A percentile compares a stretch with the other conserved stretches of the same genome.
Evolutionary conservation across 495 filamentous ascomycete species (phyloP).

Genomic region (Penicillium salamii): DNA sequence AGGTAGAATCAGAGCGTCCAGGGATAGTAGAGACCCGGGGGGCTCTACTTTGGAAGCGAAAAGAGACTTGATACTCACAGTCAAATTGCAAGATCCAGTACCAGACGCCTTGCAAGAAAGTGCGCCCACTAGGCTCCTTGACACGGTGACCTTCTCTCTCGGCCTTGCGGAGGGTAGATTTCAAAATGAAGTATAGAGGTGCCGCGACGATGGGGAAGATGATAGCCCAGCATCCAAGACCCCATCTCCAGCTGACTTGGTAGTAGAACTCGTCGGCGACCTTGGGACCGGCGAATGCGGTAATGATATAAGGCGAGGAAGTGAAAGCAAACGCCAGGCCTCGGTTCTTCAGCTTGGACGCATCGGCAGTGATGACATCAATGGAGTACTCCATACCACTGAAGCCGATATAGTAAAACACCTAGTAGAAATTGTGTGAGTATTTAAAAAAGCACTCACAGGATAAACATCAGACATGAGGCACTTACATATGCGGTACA

Average conservation of each 20-base stretch:
- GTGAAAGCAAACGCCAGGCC: slow-evolving; percentile 51
- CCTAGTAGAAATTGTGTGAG: too few species aligned
- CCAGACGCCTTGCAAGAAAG: slow-evolving; percentile 1
- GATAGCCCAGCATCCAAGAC: slow-evolving; percentile 56
- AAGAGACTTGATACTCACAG: slow-evolving; percentile 2
- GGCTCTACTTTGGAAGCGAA: neutral
- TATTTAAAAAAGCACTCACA: too few species aligned
- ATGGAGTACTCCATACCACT: slow-evolving; percentile 49
- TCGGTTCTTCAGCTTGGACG: slow-evolving; percentile 53
- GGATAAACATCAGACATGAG: too few species aligned
- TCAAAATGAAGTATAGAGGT: slow-evolving; percentile 42
- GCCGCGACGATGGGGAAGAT: slow-evolving; percentile 48
- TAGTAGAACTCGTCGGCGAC: slow-evolving; percentile 41
- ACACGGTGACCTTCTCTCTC: slow-evolving; percentile 27
- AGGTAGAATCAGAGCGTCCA: neutral
- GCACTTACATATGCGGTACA: slow-evolving; percentile 29
- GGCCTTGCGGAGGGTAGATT: slow-evolving; percentile 50
- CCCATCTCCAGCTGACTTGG: slow-evolving; percentile 53
- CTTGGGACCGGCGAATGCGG: slow-evolving; percentile 46
- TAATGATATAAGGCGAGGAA: slow-evolving; percentile 56
- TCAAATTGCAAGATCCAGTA: slow-evolving; percentile 12
- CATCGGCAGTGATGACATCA: slow-evolving; percentile 56
- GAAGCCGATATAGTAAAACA: slow-evolving; percentile 46
- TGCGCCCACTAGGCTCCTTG: slow-evolving; percentile 22
- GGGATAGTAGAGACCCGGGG: too few species aligned